Percentiles rank a stretch among this genome's conserved stretches.
These are phyloP conservation scores for Neonectria punicea DNA, from an alignment of 2,329 filamentous ascomycete species.

Conservation along the genomic window DNA sequence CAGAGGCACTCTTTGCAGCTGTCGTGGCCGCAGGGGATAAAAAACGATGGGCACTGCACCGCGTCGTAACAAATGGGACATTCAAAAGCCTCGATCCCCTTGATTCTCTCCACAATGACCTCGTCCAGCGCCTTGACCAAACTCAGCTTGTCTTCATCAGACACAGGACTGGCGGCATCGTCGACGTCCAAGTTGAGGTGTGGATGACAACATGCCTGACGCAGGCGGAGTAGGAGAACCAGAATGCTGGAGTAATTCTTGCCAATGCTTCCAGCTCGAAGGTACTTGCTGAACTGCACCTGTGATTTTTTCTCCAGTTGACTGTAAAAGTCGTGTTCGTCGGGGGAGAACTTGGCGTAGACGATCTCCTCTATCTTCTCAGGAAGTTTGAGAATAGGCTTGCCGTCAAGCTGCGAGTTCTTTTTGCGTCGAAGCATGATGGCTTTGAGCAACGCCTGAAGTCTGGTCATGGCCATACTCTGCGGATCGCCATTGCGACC, in stretches of 20 bases:
- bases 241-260: conserved; percentile 80
- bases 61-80: conserved; percentile 87
- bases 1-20: conserved; percentile 82
- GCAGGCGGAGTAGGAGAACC: conserved; percentile 82
- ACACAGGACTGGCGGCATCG: conserved; percentile 53
- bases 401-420: conserved; percentile 79
- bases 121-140: conserved; percentile 70
- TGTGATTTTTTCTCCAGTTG: conserved; percentile 76
- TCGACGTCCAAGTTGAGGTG: conserved; percentile 48
- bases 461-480: conserved; percentile 72
- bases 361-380: conserved; percentile 80
- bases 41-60: conserved; percentile 78
- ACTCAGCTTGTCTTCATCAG: conserved; percentile 61
- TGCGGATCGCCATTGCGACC: conserved; percentile 59
- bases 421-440: conserved; percentile 88
- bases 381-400: conserved; percentile 82
- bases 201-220: conserved; percentile 70
- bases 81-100: conserved; percentile 69
- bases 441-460: conserved; percentile 81
- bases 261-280: conserved; percentile 74
- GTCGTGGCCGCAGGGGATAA: conserved; percentile 85
- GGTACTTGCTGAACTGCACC: conserved; percentile 80
- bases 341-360: conserved; percentile 74
- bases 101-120: conserved; percentile 75
- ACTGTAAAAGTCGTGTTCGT: conserved; percentile 83